Percentiles rank a stretch among this genome's conserved stretches.
Evolutionary conservation across 345 rosid genomes (phyloP).

Genomic region (Lepidium aucheri): DNA sequence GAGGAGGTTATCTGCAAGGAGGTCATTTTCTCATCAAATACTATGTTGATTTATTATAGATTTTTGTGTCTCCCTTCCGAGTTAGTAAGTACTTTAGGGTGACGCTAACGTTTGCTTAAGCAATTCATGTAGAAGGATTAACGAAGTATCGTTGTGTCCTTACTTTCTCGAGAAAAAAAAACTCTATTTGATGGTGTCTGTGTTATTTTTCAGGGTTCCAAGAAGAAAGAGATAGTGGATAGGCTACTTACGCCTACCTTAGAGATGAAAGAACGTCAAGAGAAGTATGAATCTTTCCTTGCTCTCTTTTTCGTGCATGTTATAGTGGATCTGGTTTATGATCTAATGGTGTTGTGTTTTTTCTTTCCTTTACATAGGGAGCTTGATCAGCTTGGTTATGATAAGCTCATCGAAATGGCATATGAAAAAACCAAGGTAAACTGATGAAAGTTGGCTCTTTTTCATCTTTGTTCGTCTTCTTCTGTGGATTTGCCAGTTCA

Average conservation of each 20-base stretch:
- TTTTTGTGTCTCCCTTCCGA: background rate
- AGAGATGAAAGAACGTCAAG: constrained; percentile 55
- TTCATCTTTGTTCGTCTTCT: background rate
- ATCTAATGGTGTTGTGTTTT: constrained; percentile 9
- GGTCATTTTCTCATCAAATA: constrained; percentile 35
- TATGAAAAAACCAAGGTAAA: constrained; percentile 76
- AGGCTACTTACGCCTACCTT: constrained; percentile 48
- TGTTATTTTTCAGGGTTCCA: constrained; percentile 43
- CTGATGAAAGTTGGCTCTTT: background rate
- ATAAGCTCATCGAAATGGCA: constrained; percentile 71
- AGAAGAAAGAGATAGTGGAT: constrained; percentile 55
- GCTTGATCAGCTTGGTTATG: constrained; percentile 59
- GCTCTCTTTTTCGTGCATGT: background rate
- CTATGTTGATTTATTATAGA: background rate
- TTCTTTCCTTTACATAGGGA: constrained; percentile 43
- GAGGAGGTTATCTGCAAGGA: constrained; percentile 51
- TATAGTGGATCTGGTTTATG: background rate
- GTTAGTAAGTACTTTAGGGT: background rate
- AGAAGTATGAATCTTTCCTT: constrained; percentile 40
- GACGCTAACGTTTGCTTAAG: background rate
- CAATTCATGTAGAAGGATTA: background rate
- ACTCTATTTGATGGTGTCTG: constrained; percentile 7
- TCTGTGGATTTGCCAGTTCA: background rate
- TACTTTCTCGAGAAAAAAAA: background rate
- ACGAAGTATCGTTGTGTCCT: constrained; percentile 3